A percentile compares a stretch with the other conserved stretches of the same genome.
These are phyloP conservation scores for Pulicaria dysenterica DNA, from an alignment of 129 eudicot genomes.

Conservation along the genomic window DNA sequence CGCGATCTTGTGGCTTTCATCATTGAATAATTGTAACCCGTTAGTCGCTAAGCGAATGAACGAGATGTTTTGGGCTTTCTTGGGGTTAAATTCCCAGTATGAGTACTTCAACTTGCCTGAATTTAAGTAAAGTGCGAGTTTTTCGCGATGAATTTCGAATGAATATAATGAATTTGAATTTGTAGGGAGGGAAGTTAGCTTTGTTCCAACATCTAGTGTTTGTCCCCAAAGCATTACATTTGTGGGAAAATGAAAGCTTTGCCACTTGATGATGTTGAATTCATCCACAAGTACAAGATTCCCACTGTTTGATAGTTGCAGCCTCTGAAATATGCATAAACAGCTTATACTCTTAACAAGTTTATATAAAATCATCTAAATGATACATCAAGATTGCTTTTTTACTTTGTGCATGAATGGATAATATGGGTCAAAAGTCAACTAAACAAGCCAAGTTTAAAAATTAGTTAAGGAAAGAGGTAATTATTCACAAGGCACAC, in stretches of 20 bases:
- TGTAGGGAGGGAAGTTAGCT: conserved; percentile 58
- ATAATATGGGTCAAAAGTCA: not conserved
- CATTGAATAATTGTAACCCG: conserved; percentile 58
- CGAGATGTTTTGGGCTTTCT: conserved; percentile 48
- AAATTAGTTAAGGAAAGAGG: too few species aligned
- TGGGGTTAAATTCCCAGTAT: conserved; percentile 76
- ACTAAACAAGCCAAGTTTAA: too few species aligned
- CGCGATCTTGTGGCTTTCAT: conserved; percentile 41
- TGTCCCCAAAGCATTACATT: conserved; percentile 86
- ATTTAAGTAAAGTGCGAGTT: conserved; percentile 64
- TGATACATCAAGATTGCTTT: not conserved
- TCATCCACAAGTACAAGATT: conserved; percentile 73
- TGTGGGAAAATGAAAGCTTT: conserved; percentile 94
- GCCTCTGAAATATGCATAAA: conserved; percentile 51
- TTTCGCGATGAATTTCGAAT: conserved; percentile 70
- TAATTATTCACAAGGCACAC: not conserved
- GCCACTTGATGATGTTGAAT: conserved; percentile 69
- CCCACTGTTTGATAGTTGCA: conserved; percentile 58
- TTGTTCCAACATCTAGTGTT: conserved; percentile 65
- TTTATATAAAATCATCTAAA: not conserved
- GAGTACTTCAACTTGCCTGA: conserved; percentile 65
- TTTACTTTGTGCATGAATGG: not conserved
- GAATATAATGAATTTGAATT: conserved; percentile 60
- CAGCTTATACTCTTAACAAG: conserved; percentile 3
- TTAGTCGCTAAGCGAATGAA: conserved; percentile 56